A percentile compares a stretch with the other conserved stretches of the same genome.
Evolutionary conservation across 139 green algal species (phyloP).

Genomic region (Asterochloris sp.): DNA sequence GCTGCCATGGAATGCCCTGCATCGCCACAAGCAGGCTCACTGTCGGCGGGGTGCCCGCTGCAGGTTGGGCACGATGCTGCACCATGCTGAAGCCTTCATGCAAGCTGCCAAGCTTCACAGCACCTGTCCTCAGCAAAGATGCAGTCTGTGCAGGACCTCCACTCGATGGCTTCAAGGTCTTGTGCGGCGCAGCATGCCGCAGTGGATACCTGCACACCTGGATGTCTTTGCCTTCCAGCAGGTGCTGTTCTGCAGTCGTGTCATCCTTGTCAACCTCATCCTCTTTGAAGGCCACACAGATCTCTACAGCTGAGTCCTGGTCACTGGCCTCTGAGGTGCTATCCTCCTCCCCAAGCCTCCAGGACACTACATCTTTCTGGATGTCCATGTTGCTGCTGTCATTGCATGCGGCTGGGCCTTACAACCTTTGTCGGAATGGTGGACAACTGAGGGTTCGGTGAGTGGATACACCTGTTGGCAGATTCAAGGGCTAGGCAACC

Average conservation of each 20-base stretch:
- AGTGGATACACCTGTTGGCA: no score
- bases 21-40: neutral
- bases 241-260: conserved; percentile 35
- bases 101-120: neutral
- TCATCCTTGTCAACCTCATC: conserved; percentile 28
- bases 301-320: no score
- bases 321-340: no score
- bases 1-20: conserved; percentile 84
- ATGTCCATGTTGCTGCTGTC: no score
- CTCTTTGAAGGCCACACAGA: conserved; percentile 26
- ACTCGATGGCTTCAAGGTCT: neutral
- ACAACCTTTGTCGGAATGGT: no score
- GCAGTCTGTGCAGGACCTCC: neutral
- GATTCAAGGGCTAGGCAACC: no score
- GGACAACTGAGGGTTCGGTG: no score
- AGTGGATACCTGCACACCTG: conserved; percentile 13
- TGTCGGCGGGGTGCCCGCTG: neutral
- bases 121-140: no score
- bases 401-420: no score
- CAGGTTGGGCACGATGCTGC: neutral
- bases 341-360: no score
- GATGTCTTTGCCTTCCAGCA: conserved; percentile 28
- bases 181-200: neutral
- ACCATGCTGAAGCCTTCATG: neutral
- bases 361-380: no score